Percentiles rank a stretch among this genome's conserved stretches.
Conservation (phyloP, 2,329 filamentous ascomycete genomes). For the Colletotrichum magnum region DNA sequence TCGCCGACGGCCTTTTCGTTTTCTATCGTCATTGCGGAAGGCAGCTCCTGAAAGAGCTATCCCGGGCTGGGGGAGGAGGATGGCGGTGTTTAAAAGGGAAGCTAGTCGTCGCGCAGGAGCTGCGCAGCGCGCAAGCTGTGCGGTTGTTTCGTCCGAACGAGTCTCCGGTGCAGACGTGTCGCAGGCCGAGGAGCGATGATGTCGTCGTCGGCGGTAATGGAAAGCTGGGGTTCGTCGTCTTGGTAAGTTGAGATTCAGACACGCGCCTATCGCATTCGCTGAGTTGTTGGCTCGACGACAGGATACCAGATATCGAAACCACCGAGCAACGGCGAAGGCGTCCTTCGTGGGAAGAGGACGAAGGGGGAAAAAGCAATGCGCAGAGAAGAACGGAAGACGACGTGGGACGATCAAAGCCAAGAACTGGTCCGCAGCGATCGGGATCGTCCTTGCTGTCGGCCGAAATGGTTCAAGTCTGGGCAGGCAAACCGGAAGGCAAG, state of each 20-base stretch:
- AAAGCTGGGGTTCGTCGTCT: neutral
- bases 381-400: neutral
- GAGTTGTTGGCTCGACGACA: constrained; percentile 14
- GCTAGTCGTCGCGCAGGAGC: constrained; percentile 21
- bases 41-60: constrained; percentile 22
- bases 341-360: neutral
- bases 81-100: neutral
- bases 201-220: constrained; percentile 6
- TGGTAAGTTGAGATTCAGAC: constrained; percentile 1
- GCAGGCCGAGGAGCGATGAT: constrained; percentile 14
- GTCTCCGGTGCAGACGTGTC: constrained; percentile 1
- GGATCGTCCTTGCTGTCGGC: constrained; percentile 18
- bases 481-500: too few species aligned
- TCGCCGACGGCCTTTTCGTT: constrained; percentile 30
- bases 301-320: too few species aligned
- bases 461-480: too few species aligned
- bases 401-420: constrained; percentile 20
- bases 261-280: constrained; percentile 12
- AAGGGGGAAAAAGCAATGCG: neutral
- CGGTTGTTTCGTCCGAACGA: constrained; percentile 16
- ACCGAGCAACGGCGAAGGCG: neutral
- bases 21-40: constrained; percentile 25
- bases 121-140: constrained; percentile 34
- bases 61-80: neutral
- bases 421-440: constrained; percentile 28